Base-by-base conservation (phyloP, 768 basidiomycete genomes). In the Mycena alexandri region DNA sequence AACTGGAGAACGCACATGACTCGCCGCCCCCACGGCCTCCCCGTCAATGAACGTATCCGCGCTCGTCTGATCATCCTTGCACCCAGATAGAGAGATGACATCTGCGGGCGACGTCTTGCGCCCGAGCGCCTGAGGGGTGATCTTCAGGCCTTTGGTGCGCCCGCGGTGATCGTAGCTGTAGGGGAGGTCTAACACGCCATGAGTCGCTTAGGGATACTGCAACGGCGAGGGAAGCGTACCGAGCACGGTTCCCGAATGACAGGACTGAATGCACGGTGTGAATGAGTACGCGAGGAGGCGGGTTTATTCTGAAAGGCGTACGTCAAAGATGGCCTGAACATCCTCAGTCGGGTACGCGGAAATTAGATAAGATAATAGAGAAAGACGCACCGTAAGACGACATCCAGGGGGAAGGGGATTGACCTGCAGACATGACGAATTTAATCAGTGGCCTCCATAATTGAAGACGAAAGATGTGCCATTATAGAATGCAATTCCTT, bases 21-120 rank as follows among this genome's bases (percentile, higher is more conserved):
- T 92, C 90, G 93, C 93, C 4, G 92, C 93, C 3, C 93, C 93
- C 9, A 91, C 89, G 0, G 92, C 89, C 5, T 86, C 80, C 22
- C 90, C 90, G 24, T 82, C 83, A 29, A 85, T 80, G 56, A 86
- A 86, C 1, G 91, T 91, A 73, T 93, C 92, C 0, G 90, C 89
- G 73, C 91, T 93, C 0, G 86, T 92, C 76, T 92, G 87, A 38
- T 83, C 84, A 75, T 93, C 93, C 58, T 86, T 82, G 72, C 92
- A 92, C 22, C 87, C 91, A 19, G 91, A 88, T 77, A 88, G 92
- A 1, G 89, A 90, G 57, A 93, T 90, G 88, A 86, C 94, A 74
- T 99, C 96, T 2, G 93, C 95, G 0, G 85, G 76, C 8, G 89
- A 88, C 13, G 83, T 81, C 73, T 90, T 91, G 22, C 72, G 62